phyloP scores from a whole-genome alignment of 352 stramenopile species.

The Saprolegnia diclina region DNA sequence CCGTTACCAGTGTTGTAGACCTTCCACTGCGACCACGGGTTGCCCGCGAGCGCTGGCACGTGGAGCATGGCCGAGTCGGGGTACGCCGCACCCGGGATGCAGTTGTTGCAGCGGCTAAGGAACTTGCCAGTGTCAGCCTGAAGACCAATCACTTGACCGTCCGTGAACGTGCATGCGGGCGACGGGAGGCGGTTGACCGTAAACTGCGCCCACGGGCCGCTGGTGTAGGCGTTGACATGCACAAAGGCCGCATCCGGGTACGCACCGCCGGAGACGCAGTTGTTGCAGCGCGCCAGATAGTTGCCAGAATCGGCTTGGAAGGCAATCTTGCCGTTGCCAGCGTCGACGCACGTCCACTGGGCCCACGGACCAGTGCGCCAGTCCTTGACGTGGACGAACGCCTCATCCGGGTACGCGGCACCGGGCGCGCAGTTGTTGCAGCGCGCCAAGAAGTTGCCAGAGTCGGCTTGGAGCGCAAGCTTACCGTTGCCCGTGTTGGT shows the following conservation, averaged over 20 bases:
- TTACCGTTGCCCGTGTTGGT: slow-evolving; percentile 16
- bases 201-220: no score
- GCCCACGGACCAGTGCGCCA: slow-evolving; percentile 4
- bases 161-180: background rate
- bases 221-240: background rate
- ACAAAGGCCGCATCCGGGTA: slow-evolving; percentile 1
- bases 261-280: background rate
- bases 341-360: slow-evolving; percentile 1
- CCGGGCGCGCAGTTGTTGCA: slow-evolving; percentile 19
- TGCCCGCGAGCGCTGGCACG: background rate
- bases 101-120: slow-evolving; percentile 11
- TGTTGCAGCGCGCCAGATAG: slow-evolving; percentile 16
- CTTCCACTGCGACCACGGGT: slow-evolving; percentile 5
- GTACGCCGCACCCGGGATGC: slow-evolving; percentile 5
- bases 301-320: slow-evolving; percentile 7
- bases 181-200: no score
- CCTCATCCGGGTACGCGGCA: background rate
- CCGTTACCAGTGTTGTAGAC: slow-evolving; percentile 2
- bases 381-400: slow-evolving; percentile 12
- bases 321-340: slow-evolving; percentile 21
- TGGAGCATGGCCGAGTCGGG: slow-evolving; percentile 13
- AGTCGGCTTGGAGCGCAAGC: slow-evolving; percentile 17
- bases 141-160: background rate
- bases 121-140: slow-evolving; percentile 20
- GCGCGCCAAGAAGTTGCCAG: slow-evolving; percentile 14